Evolutionary conservation across 768 basidiomycete species (phyloP).

Genomic region (Kwoniella pini): DNA sequence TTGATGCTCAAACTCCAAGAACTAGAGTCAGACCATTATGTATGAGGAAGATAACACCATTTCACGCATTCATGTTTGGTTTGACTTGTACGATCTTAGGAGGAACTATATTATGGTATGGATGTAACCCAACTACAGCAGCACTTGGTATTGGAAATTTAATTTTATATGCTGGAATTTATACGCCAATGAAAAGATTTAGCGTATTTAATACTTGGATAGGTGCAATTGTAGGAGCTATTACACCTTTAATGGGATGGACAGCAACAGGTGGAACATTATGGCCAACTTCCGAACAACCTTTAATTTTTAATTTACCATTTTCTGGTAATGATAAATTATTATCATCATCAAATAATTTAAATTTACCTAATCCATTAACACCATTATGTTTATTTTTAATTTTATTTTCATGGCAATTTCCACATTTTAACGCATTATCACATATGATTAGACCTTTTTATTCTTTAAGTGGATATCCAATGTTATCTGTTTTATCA

Average conservation of each 20-base stretch:
- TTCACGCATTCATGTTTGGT: constrained; percentile 82
- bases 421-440: constrained; percentile 96
- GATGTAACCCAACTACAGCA: constrained; percentile 85
- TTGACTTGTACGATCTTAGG: constrained; percentile 74
- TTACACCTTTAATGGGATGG: constrained; percentile 98
- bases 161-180: constrained; percentile 81
- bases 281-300: constrained; percentile 66
- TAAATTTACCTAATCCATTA: constrained; percentile 68
- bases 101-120: constrained; percentile 71
- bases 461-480: constrained; percentile 90
- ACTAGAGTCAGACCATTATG: constrained; percentile 87
- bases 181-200: constrained; percentile 88
- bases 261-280: constrained; percentile 84
- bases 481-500: constrained; percentile 81
- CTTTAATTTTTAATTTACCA: constrained; percentile 64
- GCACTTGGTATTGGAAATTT: constrained; percentile 80
- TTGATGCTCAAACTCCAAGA: constrained; percentile 94
- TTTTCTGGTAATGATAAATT: constrained; percentile 55
- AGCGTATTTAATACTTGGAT: constrained; percentile 88
- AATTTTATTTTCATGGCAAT: constrained; percentile 94
- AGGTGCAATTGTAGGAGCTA: constrained; percentile 84
- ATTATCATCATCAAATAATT: constrained; percentile 39
- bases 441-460: constrained; percentile 80
- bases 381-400: constrained; percentile 77
- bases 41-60: constrained; percentile 74